Base-by-base conservation (phyloP, 73 alveolate species). In the Tetrahymena borealis region DNA sequence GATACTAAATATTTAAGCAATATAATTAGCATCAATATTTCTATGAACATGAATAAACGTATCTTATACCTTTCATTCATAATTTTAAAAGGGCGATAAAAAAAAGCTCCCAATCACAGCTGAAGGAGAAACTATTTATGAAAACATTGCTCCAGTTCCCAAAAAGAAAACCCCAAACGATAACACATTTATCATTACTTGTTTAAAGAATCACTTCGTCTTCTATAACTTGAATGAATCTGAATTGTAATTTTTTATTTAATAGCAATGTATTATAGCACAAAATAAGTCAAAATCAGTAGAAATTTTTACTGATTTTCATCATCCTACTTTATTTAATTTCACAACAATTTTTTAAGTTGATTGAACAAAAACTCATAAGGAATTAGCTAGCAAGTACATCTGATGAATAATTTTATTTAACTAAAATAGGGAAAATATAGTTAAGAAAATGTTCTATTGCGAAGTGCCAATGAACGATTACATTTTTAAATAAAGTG, bases 61-160 rank as follows among this genome's bases (percentile, higher is more conserved):
- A n/a, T n/a, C n/a, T n/a, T n/a, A n/a, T n/a, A n/a, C n/a, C n/a
- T n/a, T n/a, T n/a, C n/a, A n/a, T n/a, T n/a, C n/a, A n/a, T n/a
- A n/a, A n/a, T n/a, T n/a, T n/a, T n/a, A n/a, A n/a, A n/a, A 60
- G 85, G 85, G 85, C 16, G 85, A 60, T 60, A 60, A 60, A 16
- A 60, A 60, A n/a, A 60, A 60, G 37, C 10, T 60, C n/a, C 85
- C 85, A 24, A 35, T 60, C 28, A 60, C 85, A 60, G 94, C 79
- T 60, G 94, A 91, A 35, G 94, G 94, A 42, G 94, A 91, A 91
- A 85, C 90, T 24, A 91, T 91, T 40, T 91, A 91, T 91, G 94
- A 91, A 78, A 91, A 91, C 33, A 91, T 91, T 40, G 90, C 79
- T 11, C 79, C 79, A 42, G 43, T 91, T 4, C 92, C 79, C 39